Base-by-base conservation (phyloP, 192 early-diverging fungal species). In the Hyaloraphidium curvatum region DNA sequence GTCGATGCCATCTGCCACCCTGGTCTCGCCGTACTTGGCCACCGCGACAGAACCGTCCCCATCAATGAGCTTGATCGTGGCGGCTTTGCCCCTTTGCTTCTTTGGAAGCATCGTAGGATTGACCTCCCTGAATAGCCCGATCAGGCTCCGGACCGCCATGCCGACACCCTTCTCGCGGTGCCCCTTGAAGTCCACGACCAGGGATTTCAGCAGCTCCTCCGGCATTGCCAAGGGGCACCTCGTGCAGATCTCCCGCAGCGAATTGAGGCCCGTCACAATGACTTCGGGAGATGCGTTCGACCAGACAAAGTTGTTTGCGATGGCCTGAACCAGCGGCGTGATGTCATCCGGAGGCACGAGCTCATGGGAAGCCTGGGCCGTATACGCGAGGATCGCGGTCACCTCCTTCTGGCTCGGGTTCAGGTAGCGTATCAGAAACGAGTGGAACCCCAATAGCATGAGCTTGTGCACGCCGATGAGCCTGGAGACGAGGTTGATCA, bases 251-350 rank as follows among this genome's bases (percentile, higher is more conserved):
- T 93, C 93, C 41, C 95, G 83, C 30, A 87, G 80, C 43, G 77
- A 77, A 55, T 87, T 87, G 50, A 81, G 65, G 61, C 92, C 95
- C 2, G 91, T 93, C 14, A 84, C 80, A 69, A 99, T 90, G 30
- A 97, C 95, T 62, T 97, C 95, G 3, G 78, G 75, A 4, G 92
- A 69, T 33, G 76, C 81, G 63, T 90, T 89, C 58, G 84, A 86
- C 31, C 87, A 86, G 22, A 99, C 83, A 78, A 99, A 99, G 70
- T 86, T 87, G 66, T 99, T 86, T 13, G 95, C 89, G 17, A 96
- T 79, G 9, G 83, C 84, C 55, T 81, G 79, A n/a, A 99, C 65
- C 3, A 93, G 78, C 7, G 84, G 77, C 60, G 83, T 77, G 41
- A 97, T 66, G 1, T 73, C 79, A 66, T 99, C 95, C 2, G 95